Evolutionary conservation across 805 yeast genomes (phyloP), one percentile per base, ranked within the genome.

Genomic region (Yamadazyma tumulicola): DNA sequence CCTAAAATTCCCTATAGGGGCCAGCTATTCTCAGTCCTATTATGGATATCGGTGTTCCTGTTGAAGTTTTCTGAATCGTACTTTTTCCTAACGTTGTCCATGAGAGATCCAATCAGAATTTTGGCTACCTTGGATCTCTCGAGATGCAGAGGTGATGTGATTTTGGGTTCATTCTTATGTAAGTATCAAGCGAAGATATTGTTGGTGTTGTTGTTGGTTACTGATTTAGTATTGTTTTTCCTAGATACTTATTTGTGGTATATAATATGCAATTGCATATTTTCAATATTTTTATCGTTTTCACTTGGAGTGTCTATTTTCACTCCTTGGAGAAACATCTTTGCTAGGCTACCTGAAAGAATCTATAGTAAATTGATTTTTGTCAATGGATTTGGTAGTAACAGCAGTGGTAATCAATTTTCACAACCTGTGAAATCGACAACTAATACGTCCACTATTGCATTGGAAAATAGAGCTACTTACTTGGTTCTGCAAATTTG

Each of bases 181-280:
- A 28, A 26, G 14, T 40, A 57, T 17, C 66, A 62, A 29, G 58
- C 62, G 4, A 46, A 39, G 29, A 23, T 61, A 4, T 43, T 55
- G 2, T 41, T 62, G 31, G 41, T 41, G 1, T 34, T 63, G 17
- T 46, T 62, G 9, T 46, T 45, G 22, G 23, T 54, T 7, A 49
- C 62, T 0, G 54, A 61, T 37, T 45, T 63, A 35, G 49, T 59
- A 11, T 43, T 63, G n/a, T 63, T 61, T 37, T 60, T 63, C 38
- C 48, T 63, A 5, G 69, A 63, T 37, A 60, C 69, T 4, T 63
- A 63, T 30, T 49, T 61, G n/a, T 63, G 69, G 69, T 63, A 63
- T 43, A 51, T 61, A 21, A 54, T 63, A 24, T 51, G 61, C 46
- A 61, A 59, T 40, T 58, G 66, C 34, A 28, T 61, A 4, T 58